Evolutionary conservation across 176 grass and related monocot genomes (phyloP).

Genomic region (Cymbopogon citratus): DNA sequence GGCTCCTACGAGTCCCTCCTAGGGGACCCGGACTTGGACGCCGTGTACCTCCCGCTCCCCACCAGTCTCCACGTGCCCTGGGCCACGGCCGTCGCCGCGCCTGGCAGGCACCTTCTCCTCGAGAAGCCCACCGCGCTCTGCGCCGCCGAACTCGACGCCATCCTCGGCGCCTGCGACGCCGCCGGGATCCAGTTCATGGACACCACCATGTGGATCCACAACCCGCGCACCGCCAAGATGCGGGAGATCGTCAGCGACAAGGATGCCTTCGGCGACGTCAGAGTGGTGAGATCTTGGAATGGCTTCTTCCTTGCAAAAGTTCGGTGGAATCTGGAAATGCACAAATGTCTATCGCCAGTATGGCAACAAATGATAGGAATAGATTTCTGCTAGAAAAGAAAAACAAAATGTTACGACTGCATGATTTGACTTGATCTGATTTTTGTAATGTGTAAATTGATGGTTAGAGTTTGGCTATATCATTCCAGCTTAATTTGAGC

Average conservation of each 20-base stretch:
- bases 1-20: conserved; percentile 73
- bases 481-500: not conserved
- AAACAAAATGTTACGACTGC: not conserved
- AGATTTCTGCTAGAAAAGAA: not conserved
- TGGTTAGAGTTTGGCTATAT: not conserved
- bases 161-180: conserved; percentile 54
- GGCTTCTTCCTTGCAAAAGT: not conserved
- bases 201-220: conserved; percentile 92
- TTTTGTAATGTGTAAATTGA: not conserved
- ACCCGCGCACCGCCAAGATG: conserved; percentile 84
- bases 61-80: conserved; percentile 73
- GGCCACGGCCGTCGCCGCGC: conserved; percentile 55
- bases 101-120: conserved; percentile 74
- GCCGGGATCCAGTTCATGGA: conserved; percentile 78
- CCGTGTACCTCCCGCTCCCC: conserved; percentile 70
- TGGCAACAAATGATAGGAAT: not conserved
- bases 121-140: conserved; percentile 85
- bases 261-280: conserved; percentile 50
- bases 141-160: conserved; percentile 58
- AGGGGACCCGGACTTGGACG: conserved; percentile 59
- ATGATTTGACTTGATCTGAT: not conserved
- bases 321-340: not conserved
- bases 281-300: conserved; percentile 33
- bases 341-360: not conserved
- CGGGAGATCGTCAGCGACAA: conserved; percentile 53